Base-by-base conservation (phyloP, 2,329 filamentous ascomycete species). In the Colletotrichum agaves region DNA sequence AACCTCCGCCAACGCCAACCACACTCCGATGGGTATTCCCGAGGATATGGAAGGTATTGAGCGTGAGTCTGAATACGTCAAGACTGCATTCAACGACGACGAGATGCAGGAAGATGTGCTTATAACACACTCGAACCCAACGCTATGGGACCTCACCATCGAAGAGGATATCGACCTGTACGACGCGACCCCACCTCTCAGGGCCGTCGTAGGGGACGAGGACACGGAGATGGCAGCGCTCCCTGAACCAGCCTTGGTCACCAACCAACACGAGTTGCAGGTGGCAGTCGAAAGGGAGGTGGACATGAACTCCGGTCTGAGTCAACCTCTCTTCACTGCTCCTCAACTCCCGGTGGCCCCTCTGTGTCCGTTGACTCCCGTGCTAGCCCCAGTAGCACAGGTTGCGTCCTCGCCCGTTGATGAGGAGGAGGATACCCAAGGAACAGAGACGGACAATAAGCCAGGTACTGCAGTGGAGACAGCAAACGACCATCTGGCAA, bases 221-320 rank as follows among this genome's bases (percentile, higher is more conserved):
- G 56, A 59, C 17, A n/a, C 12, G 31, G 43, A 59, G 8, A 59
- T 59, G 56, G 3, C 15, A 17, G 7, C 15, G 10, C 12, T 39
- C 23, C 27, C 43, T 7, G 27, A 21, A n/a, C 17, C 41, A 17
- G 0, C 19, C 11, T 19, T 15, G 17, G 15, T 21, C 13, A 19
- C 52, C 33, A 15, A 11, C 19, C 33, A 41, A 12, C 12, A 11
- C 13, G 52, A 23, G 39, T 12, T 44, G 15, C 55, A 58, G 41
- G 23, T 44, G 12, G 55, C 39, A 15, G 44, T 59, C 13, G 43
- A 59, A 12, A 13, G 31, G 21, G 56, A 59, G 31, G 10, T 59
- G 2, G 56, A 59, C 43, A 59, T 59, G 56, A 43, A 47, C 31
- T 17, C 12, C 15, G 50, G 50, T 55, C 50, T 33, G 12, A 21